Base-by-base conservation (phyloP, 2,329 filamentous ascomycete genomes). In the Polychaeton citri region DNA sequence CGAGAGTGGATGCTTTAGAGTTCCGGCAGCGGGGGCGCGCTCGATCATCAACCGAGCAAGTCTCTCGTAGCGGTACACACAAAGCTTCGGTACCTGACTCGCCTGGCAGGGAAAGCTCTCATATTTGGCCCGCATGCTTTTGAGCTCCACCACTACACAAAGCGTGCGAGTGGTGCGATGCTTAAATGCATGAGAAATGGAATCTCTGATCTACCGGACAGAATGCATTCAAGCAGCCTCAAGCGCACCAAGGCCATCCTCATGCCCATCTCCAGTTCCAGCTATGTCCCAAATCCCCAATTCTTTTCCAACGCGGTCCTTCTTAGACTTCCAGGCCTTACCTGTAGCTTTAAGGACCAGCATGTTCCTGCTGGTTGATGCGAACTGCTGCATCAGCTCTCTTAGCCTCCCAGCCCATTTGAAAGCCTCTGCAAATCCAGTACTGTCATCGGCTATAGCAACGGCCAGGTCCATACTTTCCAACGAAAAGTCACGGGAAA, bases 401-500 rank as follows among this genome's bases (percentile, higher is more conserved):
- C 53, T 48, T 63, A 68, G 65, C 19, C 62, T 43, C 1, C 57
- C 56, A 2, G 61, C 59, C 30, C 58, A 38, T 21, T 60, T 32
- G 35, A 68, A 61, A 19, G 51, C 43, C 18, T 52, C 49, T 15
- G 59, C 53, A 16, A 68, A 40, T 6, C 48, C 45, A 26, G 41
- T 50, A 19, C 19, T 28, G 16, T 46, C 45, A 38, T 80, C 76
- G 2, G 88, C 84, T 34, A 94, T 71, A 2, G 77, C 55, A 1
- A 78, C 76, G 1, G 85, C 79, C 12, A 98, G 66, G 40, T 94
- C 83, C 81, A 98, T 88, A 49, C 79, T 82, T 52, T 88, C 78
- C 18, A 90, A 69, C 13, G 93, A 68, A 45, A 80, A 73, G 39
- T 88, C 82, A 30, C 85, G 76, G 32, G 76, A 79, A 30, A 92